These are phyloP conservation scores for Exobasidium cylindrosporum DNA, from an alignment of 1,284 basidiomycete genomes.

Conservation along the genomic window DNA sequence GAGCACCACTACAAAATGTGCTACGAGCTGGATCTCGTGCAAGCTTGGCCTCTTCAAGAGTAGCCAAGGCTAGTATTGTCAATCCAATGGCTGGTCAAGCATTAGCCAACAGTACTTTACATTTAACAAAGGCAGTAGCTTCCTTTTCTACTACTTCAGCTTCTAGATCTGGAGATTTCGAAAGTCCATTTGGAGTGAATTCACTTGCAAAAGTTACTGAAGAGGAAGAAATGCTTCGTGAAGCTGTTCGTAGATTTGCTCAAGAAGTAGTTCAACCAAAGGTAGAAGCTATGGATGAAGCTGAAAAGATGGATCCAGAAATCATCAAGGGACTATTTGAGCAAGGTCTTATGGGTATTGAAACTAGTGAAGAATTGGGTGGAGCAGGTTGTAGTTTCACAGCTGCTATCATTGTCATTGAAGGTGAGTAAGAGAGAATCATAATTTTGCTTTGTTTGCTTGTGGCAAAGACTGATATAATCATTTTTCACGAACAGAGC, in stretches of 20 bases:
- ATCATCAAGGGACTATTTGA: slow-evolving; percentile 89
- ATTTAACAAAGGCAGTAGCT: too few relatives aligned
- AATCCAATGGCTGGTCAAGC: too few relatives aligned
- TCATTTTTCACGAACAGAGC: too few relatives aligned
- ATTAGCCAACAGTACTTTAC: too few relatives aligned
- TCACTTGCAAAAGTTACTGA: slow-evolving; percentile 50
- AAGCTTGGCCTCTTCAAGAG: not conserved
- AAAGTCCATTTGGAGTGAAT: slow-evolving; percentile 52
- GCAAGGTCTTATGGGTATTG: slow-evolving; percentile 97
- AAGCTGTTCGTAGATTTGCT: slow-evolving; percentile 64
- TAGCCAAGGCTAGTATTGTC: not conserved
- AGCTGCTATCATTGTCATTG: slow-evolving; percentile 91
- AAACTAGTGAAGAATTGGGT: slow-evolving; percentile 77
- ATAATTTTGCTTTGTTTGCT: slow-evolving; percentile 8
- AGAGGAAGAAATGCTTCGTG: slow-evolving; percentile 54
- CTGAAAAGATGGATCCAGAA: slow-evolving; percentile 85
- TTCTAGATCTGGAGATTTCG: slow-evolving; percentile 42
- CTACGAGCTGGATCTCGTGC: not conserved
- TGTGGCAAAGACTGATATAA: too few relatives aligned
- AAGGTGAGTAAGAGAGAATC: slow-evolving; percentile 54
- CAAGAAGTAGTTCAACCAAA: slow-evolving; percentile 82
- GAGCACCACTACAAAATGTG: not conserved
- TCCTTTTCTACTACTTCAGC: too few relatives aligned
- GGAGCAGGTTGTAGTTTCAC: slow-evolving; percentile 91
- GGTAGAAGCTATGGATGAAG: slow-evolving; percentile 96